Evolutionary conservation across 768 basidiomycete genomes (phyloP), one percentile per base, ranked within the genome.

Genomic region (Galerina marginata): DNA sequence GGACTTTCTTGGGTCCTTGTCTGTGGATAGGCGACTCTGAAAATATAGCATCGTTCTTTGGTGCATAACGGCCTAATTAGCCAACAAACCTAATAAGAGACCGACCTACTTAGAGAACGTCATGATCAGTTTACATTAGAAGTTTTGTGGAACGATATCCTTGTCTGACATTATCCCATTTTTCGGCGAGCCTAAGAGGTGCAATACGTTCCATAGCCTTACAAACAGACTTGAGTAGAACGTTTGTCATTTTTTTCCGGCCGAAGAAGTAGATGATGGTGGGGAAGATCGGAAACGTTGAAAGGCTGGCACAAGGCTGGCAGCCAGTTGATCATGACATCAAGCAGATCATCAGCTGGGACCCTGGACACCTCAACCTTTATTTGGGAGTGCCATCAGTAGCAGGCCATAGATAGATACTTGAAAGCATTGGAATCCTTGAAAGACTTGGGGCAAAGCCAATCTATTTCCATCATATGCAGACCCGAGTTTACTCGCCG

Each of bases 81-180:
- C 23, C 26, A 16, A 68, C 76, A 33, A 67, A 91, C 91, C 91
- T 71, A 93, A 77, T 59, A 93, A 75, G 37, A 92, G 74, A 56
- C 91, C 91, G 54, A 91, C 88, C 91, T 92, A 67, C 29, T 33
- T 45, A 54, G 26, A 68, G 53, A 23, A 45, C 47, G 49, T 66
- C n/a, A n/a, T n/a, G n/a, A n/a, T n/a, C 61, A 54, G 59, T 52
- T 54, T 43, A 47, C 49, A 55, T 36, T 33, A 40, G 64, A 51
- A 23, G 20, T 39, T 33, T 33, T 33, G 33, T 56, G 39, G 33
- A 66, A 40, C 50, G 36, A 29, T 54, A 54, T 56, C 20, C 33
- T 51, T 9, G 26, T 77, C 91, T 76, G 64, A 97, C 95, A 75
- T 98, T 98, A 69, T 98, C 96, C 95, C 96, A 98, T 62, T 83